Evolutionary conservation across 805 yeast species (phyloP).

Genomic region (Sugiyamaella lignohabitans): DNA sequence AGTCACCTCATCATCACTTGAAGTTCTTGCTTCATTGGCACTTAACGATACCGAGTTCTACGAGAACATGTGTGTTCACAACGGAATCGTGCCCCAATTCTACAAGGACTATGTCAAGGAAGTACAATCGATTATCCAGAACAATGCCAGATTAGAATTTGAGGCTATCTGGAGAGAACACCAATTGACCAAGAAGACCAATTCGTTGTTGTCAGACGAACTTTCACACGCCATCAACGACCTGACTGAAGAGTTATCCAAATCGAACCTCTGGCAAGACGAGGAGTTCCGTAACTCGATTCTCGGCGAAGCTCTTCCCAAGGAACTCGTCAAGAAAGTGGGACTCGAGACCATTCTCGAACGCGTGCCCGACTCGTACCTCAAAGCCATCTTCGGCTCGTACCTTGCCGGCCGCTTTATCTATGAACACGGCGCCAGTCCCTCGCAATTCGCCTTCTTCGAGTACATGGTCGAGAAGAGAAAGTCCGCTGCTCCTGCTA

Average conservation of each 20-base stretch:
- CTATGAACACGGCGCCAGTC: conserved; percentile 70
- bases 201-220: conserved; percentile 65
- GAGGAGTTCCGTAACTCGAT: conserved; percentile 67
- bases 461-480: conserved; percentile 36
- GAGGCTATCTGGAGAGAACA: conserved; percentile 78
- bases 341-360: conserved; percentile 57
- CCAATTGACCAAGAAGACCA: conserved; percentile 54
- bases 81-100: conserved; percentile 55
- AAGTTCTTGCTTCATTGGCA: conserved; percentile 89
- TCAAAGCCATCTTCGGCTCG: conserved; percentile 83
- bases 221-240: conserved; percentile 78
- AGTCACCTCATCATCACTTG: conserved; percentile 93
- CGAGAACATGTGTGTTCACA: conserved; percentile 61
- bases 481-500: conserved; percentile 9
- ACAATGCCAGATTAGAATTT: conserved; percentile 80
- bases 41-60: conserved; percentile 81
- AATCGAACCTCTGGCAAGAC: conserved; percentile 81
- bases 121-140: conserved; percentile 69
- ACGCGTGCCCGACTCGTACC: conserved; percentile 81
- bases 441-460: conserved; percentile 54
- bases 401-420: conserved; percentile 79
- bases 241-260: conserved; percentile 77
- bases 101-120: conserved; percentile 77
- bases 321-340: conserved; percentile 53
- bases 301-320: conserved; percentile 71